Conservation (phyloP, 1,284 basidiomycete species). For the Fomes fomentarius region DNA sequence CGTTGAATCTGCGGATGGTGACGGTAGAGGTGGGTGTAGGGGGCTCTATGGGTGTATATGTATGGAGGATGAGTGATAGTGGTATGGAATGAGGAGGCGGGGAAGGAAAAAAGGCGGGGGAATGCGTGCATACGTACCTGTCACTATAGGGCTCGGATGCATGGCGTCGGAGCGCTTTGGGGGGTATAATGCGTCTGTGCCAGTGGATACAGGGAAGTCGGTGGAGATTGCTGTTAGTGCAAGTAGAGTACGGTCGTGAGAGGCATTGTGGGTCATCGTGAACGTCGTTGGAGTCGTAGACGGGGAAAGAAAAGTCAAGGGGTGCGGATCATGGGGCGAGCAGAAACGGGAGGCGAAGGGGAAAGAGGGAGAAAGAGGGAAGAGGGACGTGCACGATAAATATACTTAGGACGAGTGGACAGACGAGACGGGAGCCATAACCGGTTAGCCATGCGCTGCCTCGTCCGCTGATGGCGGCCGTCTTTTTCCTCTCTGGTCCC, state of each 20-base stretch:
- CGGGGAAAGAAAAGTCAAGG: conserved; percentile 8
- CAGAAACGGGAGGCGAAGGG: conserved; percentile 16
- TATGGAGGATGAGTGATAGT: conserved; percentile 10
- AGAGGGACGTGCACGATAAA: conserved; percentile 10
- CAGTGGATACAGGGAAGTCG: conserved; percentile 18
- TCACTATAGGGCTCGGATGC: conserved; percentile 20
- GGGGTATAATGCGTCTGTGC: conserved; percentile 15
- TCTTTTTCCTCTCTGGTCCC: background rate
- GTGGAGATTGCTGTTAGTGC: conserved; percentile 19
- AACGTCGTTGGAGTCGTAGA: conserved; percentile 21
- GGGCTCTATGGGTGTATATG: conserved; percentile 15
- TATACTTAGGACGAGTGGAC: conserved; percentile 2
- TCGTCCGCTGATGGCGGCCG: conserved; percentile 7
- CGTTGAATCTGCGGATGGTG: conserved; percentile 17
- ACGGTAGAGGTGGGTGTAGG: conserved; percentile 22
- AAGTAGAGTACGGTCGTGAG: conserved; percentile 24
- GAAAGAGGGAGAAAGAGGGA: conserved; percentile 11
- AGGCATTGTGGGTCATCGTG: conserved; percentile 22
- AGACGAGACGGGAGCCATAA: conserved; percentile 14
- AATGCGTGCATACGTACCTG: conserved; percentile 13
- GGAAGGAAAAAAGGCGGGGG: background rate
- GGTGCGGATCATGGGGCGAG: conserved; percentile 17
- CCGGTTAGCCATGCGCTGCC: conserved; percentile 13
- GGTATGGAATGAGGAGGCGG: conserved; percentile 4
- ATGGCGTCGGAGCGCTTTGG: conserved; percentile 13